These are phyloP conservation scores for Fusarium sp. DNA, from an alignment of 2,329 filamentous ascomycete genomes.

Conservation along the genomic window DNA sequence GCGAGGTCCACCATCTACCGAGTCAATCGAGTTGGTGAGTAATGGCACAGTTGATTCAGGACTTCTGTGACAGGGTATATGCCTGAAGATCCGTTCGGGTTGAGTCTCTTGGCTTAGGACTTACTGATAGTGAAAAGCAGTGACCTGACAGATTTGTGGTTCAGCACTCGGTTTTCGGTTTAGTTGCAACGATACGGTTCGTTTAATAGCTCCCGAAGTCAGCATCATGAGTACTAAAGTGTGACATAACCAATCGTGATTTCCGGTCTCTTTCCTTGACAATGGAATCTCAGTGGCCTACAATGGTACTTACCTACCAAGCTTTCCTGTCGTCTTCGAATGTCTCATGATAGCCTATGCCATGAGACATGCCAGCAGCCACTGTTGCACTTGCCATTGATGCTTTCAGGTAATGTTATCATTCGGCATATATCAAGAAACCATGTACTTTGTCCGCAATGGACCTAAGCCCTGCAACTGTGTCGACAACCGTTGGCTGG, in stretches of 20 bases:
- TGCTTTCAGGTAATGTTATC: background rate
- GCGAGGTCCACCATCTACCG: slow-evolving; percentile 37
- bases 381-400: slow-evolving; percentile 6
- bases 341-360: slow-evolving; percentile 15
- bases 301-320: background rate
- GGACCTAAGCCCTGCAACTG: background rate
- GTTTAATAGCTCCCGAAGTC: background rate
- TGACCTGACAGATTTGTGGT: background rate
- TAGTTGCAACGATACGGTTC: background rate
- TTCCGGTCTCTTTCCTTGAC: background rate
- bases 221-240: background rate
- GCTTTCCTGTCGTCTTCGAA: slow-evolving; percentile 6
- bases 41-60: slow-evolving; percentile 8
- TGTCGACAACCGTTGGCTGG: background rate
- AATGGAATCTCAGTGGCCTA: background rate
- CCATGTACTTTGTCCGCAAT: background rate
- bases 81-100: slow-evolving; percentile 1
- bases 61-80: slow-evolving; percentile 31
- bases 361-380: slow-evolving; percentile 10
- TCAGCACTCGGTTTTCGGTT: background rate
- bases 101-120: slow-evolving; percentile 5
- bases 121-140: background rate
- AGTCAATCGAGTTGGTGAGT: slow-evolving; percentile 21
- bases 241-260: background rate
- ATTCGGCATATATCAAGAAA: background rate